Evolutionary conservation across 441 rosid genomes (phyloP).

Genomic region (Gossypium aridum): DNA sequence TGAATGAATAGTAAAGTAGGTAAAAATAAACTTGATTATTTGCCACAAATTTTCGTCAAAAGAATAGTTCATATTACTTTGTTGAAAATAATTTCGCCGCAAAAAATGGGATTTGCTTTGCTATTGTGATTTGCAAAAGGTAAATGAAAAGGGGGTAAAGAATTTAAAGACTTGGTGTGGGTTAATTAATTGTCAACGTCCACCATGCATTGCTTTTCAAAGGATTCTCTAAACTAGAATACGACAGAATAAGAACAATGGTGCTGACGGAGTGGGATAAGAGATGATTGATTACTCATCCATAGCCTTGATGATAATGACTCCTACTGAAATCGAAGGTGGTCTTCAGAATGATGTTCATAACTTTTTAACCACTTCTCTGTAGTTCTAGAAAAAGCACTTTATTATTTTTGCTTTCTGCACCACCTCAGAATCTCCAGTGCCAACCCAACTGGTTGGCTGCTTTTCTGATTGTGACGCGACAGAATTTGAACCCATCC

Average conservation of each 20-base stretch:
- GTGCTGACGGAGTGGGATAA: neutral
- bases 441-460: neutral
- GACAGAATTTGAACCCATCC: neutral
- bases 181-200: neutral
- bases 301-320: neutral
- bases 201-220: neutral
- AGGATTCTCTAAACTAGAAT: neutral
- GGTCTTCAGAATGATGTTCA: neutral
- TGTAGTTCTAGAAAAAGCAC: neutral
- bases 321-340: neutral
- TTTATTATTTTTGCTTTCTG: neutral
- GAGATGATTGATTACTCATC: neutral
- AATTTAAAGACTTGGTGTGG: neutral
- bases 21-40: neutral
- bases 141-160: neutral
- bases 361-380: neutral
- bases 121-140: neutral
- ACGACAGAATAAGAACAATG: neutral
- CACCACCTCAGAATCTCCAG: neutral
- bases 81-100: no score
- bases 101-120: neutral
- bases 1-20: neutral
- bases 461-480: neutral
- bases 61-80: no score
- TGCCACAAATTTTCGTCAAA: neutral